Evolutionary conservation across 140 eudicot species (phyloP).

Genomic region (Erigeron philadelphicus): DNA sequence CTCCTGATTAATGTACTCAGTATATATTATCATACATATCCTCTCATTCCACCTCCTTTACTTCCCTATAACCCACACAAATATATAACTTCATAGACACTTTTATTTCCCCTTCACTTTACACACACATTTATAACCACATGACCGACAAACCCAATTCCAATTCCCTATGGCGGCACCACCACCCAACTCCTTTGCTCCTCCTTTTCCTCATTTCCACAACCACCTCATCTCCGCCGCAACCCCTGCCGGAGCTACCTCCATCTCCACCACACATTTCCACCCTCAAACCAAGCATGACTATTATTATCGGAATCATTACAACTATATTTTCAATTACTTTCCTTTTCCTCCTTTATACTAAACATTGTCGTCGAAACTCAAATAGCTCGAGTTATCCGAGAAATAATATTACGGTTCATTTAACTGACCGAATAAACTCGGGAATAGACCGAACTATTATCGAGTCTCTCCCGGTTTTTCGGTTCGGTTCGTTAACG

Average conservation of each 20-base stretch:
- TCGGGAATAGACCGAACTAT: slow-evolving; percentile 65
- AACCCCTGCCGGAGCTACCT: background rate
- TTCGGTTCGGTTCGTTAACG: slow-evolving; percentile 57
- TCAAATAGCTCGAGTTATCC: background rate
- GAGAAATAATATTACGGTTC: background rate
- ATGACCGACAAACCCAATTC: slow-evolving; percentile 26
- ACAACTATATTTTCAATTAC: slow-evolving; percentile 56
- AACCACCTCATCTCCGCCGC: background rate
- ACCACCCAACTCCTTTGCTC: background rate
- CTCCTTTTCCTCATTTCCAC: slow-evolving; percentile 13
- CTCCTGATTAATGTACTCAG: background rate
- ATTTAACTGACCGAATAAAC: slow-evolving; percentile 30
- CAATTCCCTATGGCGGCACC: slow-evolving; percentile 26
- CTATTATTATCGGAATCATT: slow-evolving; percentile 47
- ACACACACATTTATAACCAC: slow-evolving; percentile 1
- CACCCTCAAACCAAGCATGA: slow-evolving; percentile 47
- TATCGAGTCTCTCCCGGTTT: slow-evolving; percentile 63
- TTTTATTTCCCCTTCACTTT: background rate
- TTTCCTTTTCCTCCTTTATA: slow-evolving; percentile 55
- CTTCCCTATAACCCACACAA: background rate
- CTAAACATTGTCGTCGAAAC: slow-evolving; percentile 45
- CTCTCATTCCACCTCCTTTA: background rate
- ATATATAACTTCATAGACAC: too few relatives aligned
- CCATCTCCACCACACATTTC: slow-evolving; percentile 28
- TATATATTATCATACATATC: too few relatives aligned